Conservation (phyloP, 148 eudicot genomes). For the Suaeda aralocaspica region DNA sequence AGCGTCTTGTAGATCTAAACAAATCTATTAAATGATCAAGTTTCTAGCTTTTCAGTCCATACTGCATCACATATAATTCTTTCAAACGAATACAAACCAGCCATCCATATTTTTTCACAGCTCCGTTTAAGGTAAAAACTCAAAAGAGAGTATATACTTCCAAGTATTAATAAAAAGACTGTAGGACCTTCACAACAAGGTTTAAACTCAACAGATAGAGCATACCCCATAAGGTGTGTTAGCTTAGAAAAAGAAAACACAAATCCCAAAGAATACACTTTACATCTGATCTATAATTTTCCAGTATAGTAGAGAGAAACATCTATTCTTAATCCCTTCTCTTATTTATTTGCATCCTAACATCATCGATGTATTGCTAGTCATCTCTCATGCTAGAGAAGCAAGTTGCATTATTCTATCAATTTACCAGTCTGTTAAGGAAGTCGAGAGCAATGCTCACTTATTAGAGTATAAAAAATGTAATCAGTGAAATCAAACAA, state of each 20-base stretch:
- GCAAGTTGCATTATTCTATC: neutral
- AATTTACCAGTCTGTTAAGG: neutral
- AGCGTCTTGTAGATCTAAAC: neutral
- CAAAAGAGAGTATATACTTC: neutral
- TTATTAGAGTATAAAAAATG: neutral
- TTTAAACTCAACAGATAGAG: too few species aligned
- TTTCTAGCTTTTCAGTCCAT: neutral
- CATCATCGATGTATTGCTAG: conserved; percentile 3
- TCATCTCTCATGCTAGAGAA: neutral
- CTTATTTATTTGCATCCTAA: neutral
- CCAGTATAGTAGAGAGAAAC: neutral
- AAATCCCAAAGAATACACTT: too few species aligned
- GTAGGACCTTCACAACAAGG: too few species aligned
- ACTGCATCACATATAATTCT: neutral
- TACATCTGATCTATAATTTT: neutral
- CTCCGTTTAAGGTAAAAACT: neutral
- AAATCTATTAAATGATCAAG: too few species aligned
- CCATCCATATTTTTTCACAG: neutral
- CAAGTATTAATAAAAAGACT: too few species aligned
- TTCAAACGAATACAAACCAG: neutral
- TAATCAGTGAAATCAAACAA: conserved; percentile 8
- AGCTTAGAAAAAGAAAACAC: too few species aligned
- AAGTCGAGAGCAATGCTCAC: neutral
- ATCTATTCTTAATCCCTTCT: neutral
- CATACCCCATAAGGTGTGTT: too few species aligned